Evolutionary conservation across 805 yeast genomes (phyloP), one percentile per base, ranked within the genome.

Genomic region (Millerozyma acaciae): DNA sequence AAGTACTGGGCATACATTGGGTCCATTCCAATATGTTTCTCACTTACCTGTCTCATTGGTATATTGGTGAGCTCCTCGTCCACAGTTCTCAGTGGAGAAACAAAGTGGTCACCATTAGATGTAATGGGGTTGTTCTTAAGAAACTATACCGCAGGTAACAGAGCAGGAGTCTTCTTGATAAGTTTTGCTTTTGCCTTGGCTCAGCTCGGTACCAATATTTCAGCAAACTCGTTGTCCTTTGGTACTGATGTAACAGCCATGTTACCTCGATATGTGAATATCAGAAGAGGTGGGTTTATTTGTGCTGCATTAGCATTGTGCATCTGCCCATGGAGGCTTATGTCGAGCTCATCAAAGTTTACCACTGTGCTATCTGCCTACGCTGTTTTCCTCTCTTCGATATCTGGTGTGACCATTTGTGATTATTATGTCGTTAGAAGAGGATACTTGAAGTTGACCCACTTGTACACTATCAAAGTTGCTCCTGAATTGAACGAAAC

Each of bases 51-150:
- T 4, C 68, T 88, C 44, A 80, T 88, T 52, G 96, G 96, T 55
- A 81, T 87, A 38, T 64, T 87, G 39, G 86, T 87, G 15, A 79
- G 94, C 17, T 80, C 95, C 6, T 84, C 95, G 1, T 80, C 93
- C 3, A 66, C 78, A 26, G 55, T 70, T 4, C 52, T 84, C 46
- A 85, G 78, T 53, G 84, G 82, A 16, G 76, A 71, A 42, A 73
- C 85, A 20, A 74, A 73, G 52, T 87, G 96, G 96, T 75, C 82
- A 33, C 96, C 96, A 6, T 62, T 87, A 37, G 94, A 84, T 44
- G 84, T 84, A 4, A 65, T 87, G 45, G 70, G 70, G 10, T 63
- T 73, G 31, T 84, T 82, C 50, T 71, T 87, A 45, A 47, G 62
- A 44, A 41, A 58, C 43, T 62, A 58, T 47, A 47, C 62, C 13